Base-by-base conservation (phyloP, 805 yeast species). In the Pichia rugopelliculosa region DNA sequence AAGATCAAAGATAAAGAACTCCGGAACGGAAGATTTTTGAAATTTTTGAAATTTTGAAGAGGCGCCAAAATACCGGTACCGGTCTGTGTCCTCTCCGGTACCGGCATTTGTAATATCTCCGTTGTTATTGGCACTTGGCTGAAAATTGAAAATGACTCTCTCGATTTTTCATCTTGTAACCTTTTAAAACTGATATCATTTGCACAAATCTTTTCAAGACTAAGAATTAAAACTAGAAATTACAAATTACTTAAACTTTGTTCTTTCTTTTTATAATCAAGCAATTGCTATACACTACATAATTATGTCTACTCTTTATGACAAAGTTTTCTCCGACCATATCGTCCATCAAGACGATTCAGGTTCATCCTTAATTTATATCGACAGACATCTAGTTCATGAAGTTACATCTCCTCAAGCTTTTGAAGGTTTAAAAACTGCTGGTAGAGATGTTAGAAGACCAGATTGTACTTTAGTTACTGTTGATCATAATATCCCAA, bases 331-430 rank as follows among this genome's bases (percentile, higher is more conserved):
- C 65, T 86, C 83, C 54, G 97, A 86, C 76, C 98, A 93, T 65
- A 72, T 91, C 49, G 99, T 93, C 56, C 90, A 89, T 70, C 74
- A 80, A 62, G 96, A 88, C 58, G 91, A 87, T 46, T 79, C 87
- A 33, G 95, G 95, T 24, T 89, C 96, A 20, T 84, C 77, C 63
- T 74, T 93, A 53, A 69, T 93, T 52, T 93, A 87, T 69, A 91
- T 93, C 51, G 99, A 93, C 70, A 87, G 99, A 70, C 99, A 93
- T 68, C 75, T 93, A 57, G 96, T 93, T 44, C 99, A 93, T 68
- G 99, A 93, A 71, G 99, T 93, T 45, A 93, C 99, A 2, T 91
- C 98, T 25, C 99, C 99, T 33, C 99, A 93, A 70, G 99, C 99
- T 11, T 93, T 93, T 63, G 99, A 93, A 71, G 99, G 99, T 44